Conservation (phyloP, 805 yeast genomes). For the Brettanomyces anomalus region DNA sequence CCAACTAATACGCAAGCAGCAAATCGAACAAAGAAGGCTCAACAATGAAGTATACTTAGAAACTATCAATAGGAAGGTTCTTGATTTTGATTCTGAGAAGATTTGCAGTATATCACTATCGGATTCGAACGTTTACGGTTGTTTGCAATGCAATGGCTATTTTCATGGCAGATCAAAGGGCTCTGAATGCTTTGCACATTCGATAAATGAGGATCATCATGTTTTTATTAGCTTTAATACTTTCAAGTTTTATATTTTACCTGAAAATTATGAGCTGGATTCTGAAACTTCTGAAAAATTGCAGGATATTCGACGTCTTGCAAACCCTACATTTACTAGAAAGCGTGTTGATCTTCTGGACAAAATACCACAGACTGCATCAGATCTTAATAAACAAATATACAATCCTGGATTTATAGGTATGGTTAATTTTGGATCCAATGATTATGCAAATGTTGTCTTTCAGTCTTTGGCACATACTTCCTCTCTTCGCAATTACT, state of each 20-base stretch:
- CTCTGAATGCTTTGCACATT: conserved; percentile 64
- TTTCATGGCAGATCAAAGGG: conserved; percentile 55
- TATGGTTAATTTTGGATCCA: conserved; percentile 41
- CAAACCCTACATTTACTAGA: conserved; percentile 41
- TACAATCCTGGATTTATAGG: conserved; percentile 64
- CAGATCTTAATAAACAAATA: conserved; percentile 35
- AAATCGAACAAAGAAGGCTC: conserved; percentile 1
- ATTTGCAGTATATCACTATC: conserved; percentile 57
- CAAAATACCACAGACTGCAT: conserved; percentile 12
- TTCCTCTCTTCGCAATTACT: conserved; percentile 36
- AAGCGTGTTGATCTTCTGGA: conserved; percentile 26
- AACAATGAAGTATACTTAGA: conserved; percentile 23
- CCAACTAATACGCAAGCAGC: too few relatives aligned
- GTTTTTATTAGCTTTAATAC: conserved; percentile 49
- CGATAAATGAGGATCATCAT: conserved; percentile 55
- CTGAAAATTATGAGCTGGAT: conserved; percentile 44
- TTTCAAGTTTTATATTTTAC: conserved; percentile 46
- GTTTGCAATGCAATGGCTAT: conserved; percentile 67
- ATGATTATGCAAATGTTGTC: conserved; percentile 50
- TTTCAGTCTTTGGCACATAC: conserved; percentile 51
- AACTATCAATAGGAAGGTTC: conserved; percentile 32
- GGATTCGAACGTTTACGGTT: conserved; percentile 55
- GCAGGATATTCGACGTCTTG: conserved; percentile 41
- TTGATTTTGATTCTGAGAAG: conserved; percentile 67
- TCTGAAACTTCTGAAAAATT: conserved; percentile 26